A percentile compares a stretch with the other conserved stretches of the same genome.
Evolutionary conservation across 176 grass and related monocot genomes (phyloP).

Genomic region (Hsuehochloa calcarea): DNA sequence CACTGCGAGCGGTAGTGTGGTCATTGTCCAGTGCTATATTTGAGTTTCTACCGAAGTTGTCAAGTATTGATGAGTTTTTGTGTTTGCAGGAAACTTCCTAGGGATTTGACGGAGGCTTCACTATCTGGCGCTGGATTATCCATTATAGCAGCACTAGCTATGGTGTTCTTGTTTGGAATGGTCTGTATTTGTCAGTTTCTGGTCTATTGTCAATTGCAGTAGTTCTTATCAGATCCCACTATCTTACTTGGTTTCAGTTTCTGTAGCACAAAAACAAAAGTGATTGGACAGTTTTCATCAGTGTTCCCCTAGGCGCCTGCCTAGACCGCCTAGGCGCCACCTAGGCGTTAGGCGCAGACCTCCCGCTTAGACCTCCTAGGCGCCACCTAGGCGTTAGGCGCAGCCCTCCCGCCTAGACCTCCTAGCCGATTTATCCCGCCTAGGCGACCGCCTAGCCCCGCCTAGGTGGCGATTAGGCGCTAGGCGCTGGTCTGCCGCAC

Average conservation of each 20-base stretch:
- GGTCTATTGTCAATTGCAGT: constrained; percentile 2
- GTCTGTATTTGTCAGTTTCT: constrained; percentile 34
- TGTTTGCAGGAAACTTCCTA: constrained; percentile 84
- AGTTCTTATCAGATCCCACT: background rate
- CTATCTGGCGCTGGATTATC: constrained; percentile 90
- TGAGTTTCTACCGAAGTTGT: background rate
- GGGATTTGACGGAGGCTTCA: constrained; percentile 97
- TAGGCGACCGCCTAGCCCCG: too few species aligned
- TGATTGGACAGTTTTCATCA: background rate
- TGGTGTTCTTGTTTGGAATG: constrained; percentile 98
- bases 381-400: too few species aligned
- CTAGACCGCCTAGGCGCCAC: too few species aligned
- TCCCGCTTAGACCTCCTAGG: too few species aligned
- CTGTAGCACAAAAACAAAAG: background rate
- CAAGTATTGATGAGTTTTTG: background rate
- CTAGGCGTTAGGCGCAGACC: too few species aligned
- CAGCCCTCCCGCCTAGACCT: too few species aligned
- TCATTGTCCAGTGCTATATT: constrained; percentile 1
- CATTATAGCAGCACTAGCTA: constrained; percentile 71
- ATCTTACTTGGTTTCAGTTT: background rate
- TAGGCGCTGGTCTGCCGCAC: too few species aligned
- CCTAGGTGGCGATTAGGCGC: too few species aligned
- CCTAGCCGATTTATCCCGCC: too few species aligned
- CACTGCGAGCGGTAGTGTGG: background rate
- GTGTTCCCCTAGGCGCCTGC: too few species aligned